These are phyloP conservation scores for Tremellales sp. DNA, from an alignment of 1,284 basidiomycete species.

Conservation along the genomic window DNA sequence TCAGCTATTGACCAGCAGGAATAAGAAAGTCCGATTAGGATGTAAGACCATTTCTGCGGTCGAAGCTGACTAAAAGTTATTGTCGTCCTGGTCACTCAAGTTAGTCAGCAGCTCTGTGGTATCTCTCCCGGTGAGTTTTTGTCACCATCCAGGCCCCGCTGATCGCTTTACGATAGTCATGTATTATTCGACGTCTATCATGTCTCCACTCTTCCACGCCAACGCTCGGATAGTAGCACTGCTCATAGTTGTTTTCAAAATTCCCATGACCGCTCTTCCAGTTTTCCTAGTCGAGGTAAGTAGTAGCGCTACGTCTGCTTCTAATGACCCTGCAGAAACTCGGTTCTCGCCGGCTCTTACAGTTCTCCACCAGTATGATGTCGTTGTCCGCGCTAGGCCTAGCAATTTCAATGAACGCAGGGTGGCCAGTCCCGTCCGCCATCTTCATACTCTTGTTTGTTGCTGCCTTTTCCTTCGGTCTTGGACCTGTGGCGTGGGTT, in stretches of 20 bases:
- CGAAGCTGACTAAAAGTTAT: slow-evolving; percentile 19
- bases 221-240: slow-evolving; percentile 41
- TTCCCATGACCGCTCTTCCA: slow-evolving; percentile 49
- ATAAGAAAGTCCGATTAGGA: slow-evolving; percentile 21
- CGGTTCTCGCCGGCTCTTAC: slow-evolving; percentile 26
- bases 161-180: slow-evolving; percentile 27
- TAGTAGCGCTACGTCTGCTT: not conserved
- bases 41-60: slow-evolving; percentile 16
- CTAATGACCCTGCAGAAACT: slow-evolving; percentile 19
- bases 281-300: slow-evolving; percentile 48
- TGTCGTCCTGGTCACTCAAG: slow-evolving; percentile 35
- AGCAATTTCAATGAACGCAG: slow-evolving; percentile 33
- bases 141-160: not conserved
- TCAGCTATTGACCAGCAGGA: slow-evolving; percentile 26
- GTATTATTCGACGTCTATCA: slow-evolving; percentile 48
- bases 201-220: slow-evolving; percentile 40
- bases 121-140: slow-evolving; percentile 30
- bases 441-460: slow-evolving; percentile 34
- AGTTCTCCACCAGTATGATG: slow-evolving; percentile 28
- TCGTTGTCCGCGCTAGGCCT: slow-evolving; percentile 22
- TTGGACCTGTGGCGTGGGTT: slow-evolving; percentile 44
- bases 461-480: slow-evolving; percentile 31
- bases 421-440: slow-evolving; percentile 17
- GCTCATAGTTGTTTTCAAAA: slow-evolving; percentile 44
- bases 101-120: slow-evolving; percentile 39